These are phyloP conservation scores for Samsoniella hepiali DNA, from an alignment of 2,329 filamentous ascomycete species.

Conservation along the genomic window DNA sequence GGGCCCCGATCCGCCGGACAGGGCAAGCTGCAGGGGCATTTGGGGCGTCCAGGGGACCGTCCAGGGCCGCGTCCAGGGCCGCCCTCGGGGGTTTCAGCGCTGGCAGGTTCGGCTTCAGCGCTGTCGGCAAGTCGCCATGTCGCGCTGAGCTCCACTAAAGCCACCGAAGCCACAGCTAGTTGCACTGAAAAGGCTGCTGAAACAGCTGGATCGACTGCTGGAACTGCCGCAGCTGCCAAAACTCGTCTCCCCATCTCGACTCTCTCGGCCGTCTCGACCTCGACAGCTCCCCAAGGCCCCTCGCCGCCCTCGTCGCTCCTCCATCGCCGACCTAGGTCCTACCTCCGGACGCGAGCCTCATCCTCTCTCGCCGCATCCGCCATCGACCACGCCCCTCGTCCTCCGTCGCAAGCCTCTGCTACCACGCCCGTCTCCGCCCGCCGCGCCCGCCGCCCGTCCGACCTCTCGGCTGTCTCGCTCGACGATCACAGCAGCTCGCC, in stretches of 20 bases:
- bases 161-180: background rate
- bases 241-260: conserved; percentile 17
- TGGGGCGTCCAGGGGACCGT: background rate
- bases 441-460: conserved; percentile 4
- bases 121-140: background rate
- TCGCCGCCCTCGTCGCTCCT: conserved; percentile 3
- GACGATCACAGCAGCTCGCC: conserved; percentile 6
- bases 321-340: conserved; percentile 19
- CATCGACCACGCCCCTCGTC: background rate
- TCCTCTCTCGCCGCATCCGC: conserved; percentile 16
- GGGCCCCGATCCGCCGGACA: background rate
- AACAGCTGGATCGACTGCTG: background rate
- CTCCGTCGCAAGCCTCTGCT: background rate
- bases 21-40: background rate
- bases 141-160: background rate
- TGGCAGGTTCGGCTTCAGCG: background rate
- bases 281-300: conserved; percentile 6
- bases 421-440: background rate
- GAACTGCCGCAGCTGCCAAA: background rate
- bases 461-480: conserved; percentile 11
- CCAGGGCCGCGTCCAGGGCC: background rate
- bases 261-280: background rate
- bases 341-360: conserved; percentile 14
- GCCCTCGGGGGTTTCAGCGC: background rate
- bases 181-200: background rate